These are phyloP conservation scores for Pestalotiopsis sp. DNA, from an alignment of 2,329 filamentous ascomycete species.

Conservation along the genomic window DNA sequence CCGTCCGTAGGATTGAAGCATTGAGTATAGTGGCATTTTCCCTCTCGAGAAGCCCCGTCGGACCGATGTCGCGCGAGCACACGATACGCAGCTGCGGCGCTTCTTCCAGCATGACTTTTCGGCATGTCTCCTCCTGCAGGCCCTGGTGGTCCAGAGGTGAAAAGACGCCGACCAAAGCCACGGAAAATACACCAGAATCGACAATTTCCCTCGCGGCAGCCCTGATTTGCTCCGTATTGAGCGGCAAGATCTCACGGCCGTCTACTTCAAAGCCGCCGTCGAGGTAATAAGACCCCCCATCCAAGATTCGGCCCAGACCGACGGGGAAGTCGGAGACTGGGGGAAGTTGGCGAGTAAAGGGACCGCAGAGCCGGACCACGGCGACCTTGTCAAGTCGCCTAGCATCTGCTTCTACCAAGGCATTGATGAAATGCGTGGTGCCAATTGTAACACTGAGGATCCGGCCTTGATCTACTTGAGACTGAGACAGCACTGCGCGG, in stretches of 20 bases:
- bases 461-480: neutral
- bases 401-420: conserved; percentile 8
- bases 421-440: conserved; percentile 13
- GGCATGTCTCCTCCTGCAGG: conserved; percentile 1
- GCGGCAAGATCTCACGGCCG: conserved; percentile 4
- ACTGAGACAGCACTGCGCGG: neutral
- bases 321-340: conserved; percentile 7
- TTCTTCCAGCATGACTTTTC: neutral
- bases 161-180: conserved; percentile 8
- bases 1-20: neutral
- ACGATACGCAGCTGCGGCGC: neutral
- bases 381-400: neutral
- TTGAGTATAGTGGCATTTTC: conserved; percentile 12
- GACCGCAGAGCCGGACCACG: conserved; percentile 5
- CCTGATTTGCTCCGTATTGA: conserved; percentile 2
- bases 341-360: conserved; percentile 2
- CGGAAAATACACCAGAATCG: neutral
- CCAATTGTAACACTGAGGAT: conserved; percentile 11
- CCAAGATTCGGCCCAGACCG: neutral
- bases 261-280: conserved; percentile 9
- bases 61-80: conserved; percentile 8
- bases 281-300: neutral
- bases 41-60: neutral
- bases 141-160: conserved; percentile 5
- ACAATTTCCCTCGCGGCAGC: neutral